phyloP scores from a whole-genome alignment of 305 asterid species.

The Fraxinus ornus region DNA sequence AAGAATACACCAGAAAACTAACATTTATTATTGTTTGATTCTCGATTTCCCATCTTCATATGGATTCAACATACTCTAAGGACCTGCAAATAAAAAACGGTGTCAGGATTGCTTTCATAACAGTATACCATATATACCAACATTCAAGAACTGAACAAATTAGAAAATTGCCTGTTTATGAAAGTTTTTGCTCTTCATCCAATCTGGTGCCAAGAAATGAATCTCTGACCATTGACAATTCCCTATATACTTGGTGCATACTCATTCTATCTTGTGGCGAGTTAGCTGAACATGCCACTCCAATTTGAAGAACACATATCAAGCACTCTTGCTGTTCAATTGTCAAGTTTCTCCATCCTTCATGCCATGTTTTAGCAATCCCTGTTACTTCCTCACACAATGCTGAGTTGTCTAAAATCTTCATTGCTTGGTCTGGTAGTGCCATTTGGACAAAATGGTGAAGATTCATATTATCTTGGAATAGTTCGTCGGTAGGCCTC shows the following conservation, averaged over 20 bases:
- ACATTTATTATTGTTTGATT: too few species aligned
- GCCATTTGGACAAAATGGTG: conserved; percentile 35
- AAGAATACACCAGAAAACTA: too few species aligned
- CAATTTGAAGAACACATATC: conserved; percentile 26
- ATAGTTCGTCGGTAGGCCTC: conserved; percentile 36
- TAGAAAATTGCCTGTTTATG: conserved; percentile 5
- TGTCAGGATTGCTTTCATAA: neutral
- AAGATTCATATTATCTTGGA: conserved; percentile 32
- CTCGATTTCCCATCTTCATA: conserved; percentile 2
- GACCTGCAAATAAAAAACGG: conserved; percentile 15
- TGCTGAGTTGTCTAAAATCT: conserved; percentile 30
- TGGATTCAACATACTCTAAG: conserved; percentile 9
- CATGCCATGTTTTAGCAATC: conserved; percentile 21
- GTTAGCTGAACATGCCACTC: conserved; percentile 39
- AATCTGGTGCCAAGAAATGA: neutral
- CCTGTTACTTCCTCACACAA: conserved; percentile 28
- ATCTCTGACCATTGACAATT: conserved; percentile 23
- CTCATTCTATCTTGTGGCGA: conserved; percentile 33
- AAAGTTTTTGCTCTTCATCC: conserved; percentile 7
- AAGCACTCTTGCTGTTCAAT: conserved; percentile 21
- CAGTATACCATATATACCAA: neutral
- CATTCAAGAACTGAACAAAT: neutral
- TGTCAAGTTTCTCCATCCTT: conserved; percentile 22
- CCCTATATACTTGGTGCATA: conserved; percentile 30
- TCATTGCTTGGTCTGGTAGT: conserved; percentile 31